Conservation (phyloP, 441 rosid species). For the Gossypium schwendimanii region DNA sequence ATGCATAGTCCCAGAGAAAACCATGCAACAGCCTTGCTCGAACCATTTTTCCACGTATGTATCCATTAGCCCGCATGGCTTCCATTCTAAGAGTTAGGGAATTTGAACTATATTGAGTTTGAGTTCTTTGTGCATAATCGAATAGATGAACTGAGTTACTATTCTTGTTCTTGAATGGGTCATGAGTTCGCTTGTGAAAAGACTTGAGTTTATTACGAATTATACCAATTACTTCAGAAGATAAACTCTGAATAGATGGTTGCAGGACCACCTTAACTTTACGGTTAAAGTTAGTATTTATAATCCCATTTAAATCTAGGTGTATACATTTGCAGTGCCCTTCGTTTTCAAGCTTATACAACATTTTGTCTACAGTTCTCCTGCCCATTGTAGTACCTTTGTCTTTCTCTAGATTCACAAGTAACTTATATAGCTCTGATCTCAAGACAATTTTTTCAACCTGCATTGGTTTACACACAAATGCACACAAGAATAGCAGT, state of each 20-base stretch:
- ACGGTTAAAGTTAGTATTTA: slow-evolving; percentile 57
- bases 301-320: slow-evolving; percentile 50
- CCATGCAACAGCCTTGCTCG: slow-evolving; percentile 76
- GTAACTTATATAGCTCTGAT: slow-evolving; percentile 71
- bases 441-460: slow-evolving; percentile 68
- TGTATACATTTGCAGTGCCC: slow-evolving; percentile 62
- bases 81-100: slow-evolving; percentile 41
- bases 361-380: slow-evolving; percentile 61
- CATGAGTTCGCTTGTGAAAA: slow-evolving; percentile 58
- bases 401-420: slow-evolving; percentile 66
- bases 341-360: slow-evolving; percentile 63
- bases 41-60: slow-evolving; percentile 79
- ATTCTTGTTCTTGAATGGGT: slow-evolving; percentile 34
- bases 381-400: slow-evolving; percentile 60
- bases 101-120: slow-evolving; percentile 33
- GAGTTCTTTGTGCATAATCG: slow-evolving; percentile 59
- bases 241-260: slow-evolving; percentile 56
- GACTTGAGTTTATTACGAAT: slow-evolving; percentile 58
- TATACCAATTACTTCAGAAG: slow-evolving; percentile 51
- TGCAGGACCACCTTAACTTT: slow-evolving; percentile 56
- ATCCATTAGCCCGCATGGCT: slow-evolving; percentile 86
- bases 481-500: neutral
- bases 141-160: slow-evolving; percentile 50
- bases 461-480: slow-evolving; percentile 28
- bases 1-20: slow-evolving; percentile 67